Evolutionary conservation across 1,284 basidiomycete species (phyloP).

Genomic region (Naganishia sp.): DNA sequence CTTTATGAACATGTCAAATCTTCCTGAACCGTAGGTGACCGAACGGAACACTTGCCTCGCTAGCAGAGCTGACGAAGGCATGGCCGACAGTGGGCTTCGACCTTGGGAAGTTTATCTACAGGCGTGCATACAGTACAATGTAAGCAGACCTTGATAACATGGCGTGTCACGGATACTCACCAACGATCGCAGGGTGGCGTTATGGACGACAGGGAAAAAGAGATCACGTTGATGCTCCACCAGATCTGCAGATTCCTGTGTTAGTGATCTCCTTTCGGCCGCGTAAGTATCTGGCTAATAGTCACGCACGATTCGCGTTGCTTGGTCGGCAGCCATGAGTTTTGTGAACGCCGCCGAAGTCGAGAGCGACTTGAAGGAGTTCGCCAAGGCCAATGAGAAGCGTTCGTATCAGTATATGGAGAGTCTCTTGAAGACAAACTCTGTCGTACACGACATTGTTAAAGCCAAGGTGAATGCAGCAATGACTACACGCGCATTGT

Average conservation of each 20-base stretch:
- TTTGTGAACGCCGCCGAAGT: conserved; percentile 74
- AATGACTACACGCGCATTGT: neutral
- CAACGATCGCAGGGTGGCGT: conserved; percentile 67
- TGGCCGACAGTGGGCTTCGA: conserved; percentile 38
- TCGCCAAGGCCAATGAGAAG: conserved; percentile 83
- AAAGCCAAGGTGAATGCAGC: conserved; percentile 68
- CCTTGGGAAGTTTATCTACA: conserved; percentile 61
- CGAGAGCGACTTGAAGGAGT: conserved; percentile 73
- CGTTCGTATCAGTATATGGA: conserved; percentile 81
- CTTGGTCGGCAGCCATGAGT: conserved; percentile 46
- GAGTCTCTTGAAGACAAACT: conserved; percentile 76
- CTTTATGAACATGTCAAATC: conserved; percentile 65
- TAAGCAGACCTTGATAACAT: conserved; percentile 51
- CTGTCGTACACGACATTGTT: conserved; percentile 75
- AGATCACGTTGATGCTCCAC: conserved; percentile 62
- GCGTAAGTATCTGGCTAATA: neutral
- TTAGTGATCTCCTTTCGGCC: conserved; percentile 18
- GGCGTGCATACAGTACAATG: conserved; percentile 75
- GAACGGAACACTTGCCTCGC: neutral
- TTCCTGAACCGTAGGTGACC: conserved; percentile 53
- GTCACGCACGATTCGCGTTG: neutral
- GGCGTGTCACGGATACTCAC: neutral
- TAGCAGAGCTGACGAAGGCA: neutral
- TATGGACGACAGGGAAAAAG: conserved; percentile 74
- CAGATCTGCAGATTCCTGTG: conserved; percentile 63